Conservation (phyloP, 192 early-diverging fungal genomes). For the Mortierella alpina region DNA sequence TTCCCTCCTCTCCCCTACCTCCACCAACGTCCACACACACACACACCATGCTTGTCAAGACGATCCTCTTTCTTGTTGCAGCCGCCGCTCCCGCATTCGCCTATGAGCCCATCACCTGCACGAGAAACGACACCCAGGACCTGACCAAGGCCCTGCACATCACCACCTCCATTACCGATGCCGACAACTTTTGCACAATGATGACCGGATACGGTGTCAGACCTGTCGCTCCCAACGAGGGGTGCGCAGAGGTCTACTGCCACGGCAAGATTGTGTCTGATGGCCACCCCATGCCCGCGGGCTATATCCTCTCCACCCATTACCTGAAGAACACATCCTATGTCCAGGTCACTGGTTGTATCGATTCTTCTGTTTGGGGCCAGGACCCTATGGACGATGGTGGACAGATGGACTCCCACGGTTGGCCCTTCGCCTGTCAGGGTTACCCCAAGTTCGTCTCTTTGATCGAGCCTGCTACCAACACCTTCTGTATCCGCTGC, state of each 20-base stretch:
- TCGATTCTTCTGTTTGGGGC: slow-evolving; percentile 34
- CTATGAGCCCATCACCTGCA: slow-evolving; percentile 28
- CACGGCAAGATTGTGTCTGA: background rate
- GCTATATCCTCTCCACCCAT: slow-evolving; percentile 14
- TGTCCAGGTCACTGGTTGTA: slow-evolving; percentile 52
- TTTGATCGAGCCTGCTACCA: slow-evolving; percentile 54
- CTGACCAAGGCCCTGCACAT: slow-evolving; percentile 13
- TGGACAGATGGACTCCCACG: slow-evolving; percentile 56
- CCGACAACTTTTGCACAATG: slow-evolving; percentile 28
- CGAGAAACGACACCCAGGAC: background rate
- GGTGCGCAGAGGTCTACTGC: slow-evolving; percentile 27
- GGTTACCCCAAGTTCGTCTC: slow-evolving; percentile 56
- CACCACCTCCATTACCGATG: slow-evolving; percentile 12
- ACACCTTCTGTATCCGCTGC: slow-evolving; percentile 61
- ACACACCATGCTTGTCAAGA: slow-evolving; percentile 11
- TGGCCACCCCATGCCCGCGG: slow-evolving; percentile 1
- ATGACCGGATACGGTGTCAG: slow-evolving; percentile 17
- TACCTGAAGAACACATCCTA: slow-evolving; percentile 22
- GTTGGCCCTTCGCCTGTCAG: slow-evolving; percentile 50
- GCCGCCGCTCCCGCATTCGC: slow-evolving; percentile 21
- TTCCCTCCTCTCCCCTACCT: too few species aligned
- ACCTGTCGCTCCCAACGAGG: slow-evolving; percentile 32
- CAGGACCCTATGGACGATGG: slow-evolving; percentile 39
- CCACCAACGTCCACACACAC: background rate
- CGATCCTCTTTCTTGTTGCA: slow-evolving; percentile 9